Conservation (phyloP, 2,329 filamentous ascomycete species). For the Aureobasidium sp. region DNA sequence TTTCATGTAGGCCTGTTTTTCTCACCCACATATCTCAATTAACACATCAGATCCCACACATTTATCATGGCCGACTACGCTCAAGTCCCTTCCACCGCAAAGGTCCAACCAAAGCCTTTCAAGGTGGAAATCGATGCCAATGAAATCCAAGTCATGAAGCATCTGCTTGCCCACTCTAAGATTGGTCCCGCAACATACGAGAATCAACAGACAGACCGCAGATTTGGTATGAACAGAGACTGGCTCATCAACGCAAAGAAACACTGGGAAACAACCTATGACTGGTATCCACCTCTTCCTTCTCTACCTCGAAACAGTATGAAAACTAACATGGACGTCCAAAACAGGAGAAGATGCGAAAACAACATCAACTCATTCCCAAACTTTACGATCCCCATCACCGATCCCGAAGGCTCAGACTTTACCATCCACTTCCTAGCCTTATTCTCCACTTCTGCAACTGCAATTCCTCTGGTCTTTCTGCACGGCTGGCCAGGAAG, state of each 20-base stretch:
- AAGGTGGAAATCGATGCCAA: constrained; percentile 34
- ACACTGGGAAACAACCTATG: constrained; percentile 26
- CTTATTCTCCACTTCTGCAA: constrained; percentile 42
- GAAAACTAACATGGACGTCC: neutral
- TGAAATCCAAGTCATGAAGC: constrained; percentile 37
- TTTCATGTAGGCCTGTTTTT: no score
- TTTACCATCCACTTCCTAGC: constrained; percentile 46
- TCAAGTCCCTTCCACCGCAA: constrained; percentile 28
- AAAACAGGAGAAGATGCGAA: constrained; percentile 28
- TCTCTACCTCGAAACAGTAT: no score
- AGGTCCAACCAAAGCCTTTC: constrained; percentile 34
- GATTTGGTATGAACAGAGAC: constrained; percentile 38
- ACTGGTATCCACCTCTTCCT: constrained; percentile 28
- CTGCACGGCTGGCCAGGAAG: constrained; percentile 48
- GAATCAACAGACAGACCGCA: constrained; percentile 34
- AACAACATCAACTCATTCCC: constrained; percentile 41
- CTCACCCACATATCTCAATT: no score
- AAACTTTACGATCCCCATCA: constrained; percentile 39
- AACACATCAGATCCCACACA: no score
- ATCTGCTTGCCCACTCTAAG: constrained; percentile 39
- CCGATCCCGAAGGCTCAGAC: constrained; percentile 28
- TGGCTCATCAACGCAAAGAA: constrained; percentile 37
- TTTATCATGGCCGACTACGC: constrained; percentile 19
- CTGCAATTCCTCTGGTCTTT: constrained; percentile 44
- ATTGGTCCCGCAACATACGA: constrained; percentile 43